Percentiles rank a stretch among this genome's conserved stretches.
Conservation (phyloP, 208 protist genomes). For the Kentomonas sorsogonicus region DNA sequence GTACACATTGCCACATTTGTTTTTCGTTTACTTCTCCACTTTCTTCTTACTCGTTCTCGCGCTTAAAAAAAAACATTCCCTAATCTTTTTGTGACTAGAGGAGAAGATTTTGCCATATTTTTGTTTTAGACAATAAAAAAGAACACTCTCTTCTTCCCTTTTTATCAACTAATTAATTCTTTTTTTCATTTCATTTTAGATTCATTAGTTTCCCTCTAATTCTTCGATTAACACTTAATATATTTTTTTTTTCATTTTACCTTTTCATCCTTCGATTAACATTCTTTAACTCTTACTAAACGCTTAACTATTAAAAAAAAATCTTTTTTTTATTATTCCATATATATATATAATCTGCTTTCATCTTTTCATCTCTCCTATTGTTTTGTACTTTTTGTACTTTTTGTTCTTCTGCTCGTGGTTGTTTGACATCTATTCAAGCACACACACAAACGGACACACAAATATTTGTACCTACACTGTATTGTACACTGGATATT, state of each 20-base stretch:
- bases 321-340: constrained; percentile 4
- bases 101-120: too few species aligned
- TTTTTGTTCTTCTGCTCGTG: too few species aligned
- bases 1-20: background rate
- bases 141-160: too few species aligned
- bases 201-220: constrained; percentile 1
- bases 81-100: too few species aligned
- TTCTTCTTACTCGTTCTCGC: constrained; percentile 9
- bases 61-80: too few species aligned
- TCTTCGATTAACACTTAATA: constrained; percentile 1
- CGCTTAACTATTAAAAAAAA: too few species aligned
- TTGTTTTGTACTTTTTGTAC: too few species aligned
- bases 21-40: constrained; percentile 7
- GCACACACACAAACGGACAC: background rate
- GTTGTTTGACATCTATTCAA: too few species aligned
- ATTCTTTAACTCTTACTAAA: too few species aligned
- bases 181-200: constrained; percentile 12
- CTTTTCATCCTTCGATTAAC: too few species aligned
- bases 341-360: constrained; percentile 6
- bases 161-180: constrained; percentile 1
- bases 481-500: constrained; percentile 4
- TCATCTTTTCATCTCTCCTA: constrained; percentile 2
- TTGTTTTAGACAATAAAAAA: too few species aligned
- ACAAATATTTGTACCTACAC: background rate
- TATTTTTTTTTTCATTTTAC: background rate